These are phyloP conservation scores for Balakata baccata DNA, from an alignment of 345 rosid species.

Conservation along the genomic window DNA sequence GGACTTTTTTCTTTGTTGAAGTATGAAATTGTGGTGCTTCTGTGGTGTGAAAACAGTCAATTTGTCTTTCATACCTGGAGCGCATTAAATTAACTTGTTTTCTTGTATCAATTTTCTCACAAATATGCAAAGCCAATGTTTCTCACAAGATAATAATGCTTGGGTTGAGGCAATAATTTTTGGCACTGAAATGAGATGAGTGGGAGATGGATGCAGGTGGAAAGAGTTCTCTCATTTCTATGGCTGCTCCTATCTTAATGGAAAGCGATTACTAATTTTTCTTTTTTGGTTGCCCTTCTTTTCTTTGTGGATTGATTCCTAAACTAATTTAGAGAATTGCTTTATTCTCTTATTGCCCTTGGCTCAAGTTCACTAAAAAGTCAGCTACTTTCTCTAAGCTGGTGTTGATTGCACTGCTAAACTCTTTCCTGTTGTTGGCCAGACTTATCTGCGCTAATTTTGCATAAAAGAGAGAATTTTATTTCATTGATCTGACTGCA, in stretches of 20 bases:
- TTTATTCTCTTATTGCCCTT: no score
- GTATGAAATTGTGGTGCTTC: not conserved
- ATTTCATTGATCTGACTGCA: conserved; percentile 1
- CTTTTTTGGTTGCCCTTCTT: no score
- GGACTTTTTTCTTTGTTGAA: not conserved
- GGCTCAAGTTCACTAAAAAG: not conserved
- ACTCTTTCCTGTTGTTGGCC: not conserved
- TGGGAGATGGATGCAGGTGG: no score
- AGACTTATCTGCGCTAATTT: not conserved
- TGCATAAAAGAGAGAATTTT: not conserved
- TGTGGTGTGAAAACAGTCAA: not conserved
- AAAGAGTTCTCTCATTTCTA: no score
- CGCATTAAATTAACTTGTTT: not conserved
- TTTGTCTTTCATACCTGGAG: not conserved
- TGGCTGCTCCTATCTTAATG: no score
- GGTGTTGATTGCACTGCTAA: not conserved
- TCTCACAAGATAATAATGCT: not conserved
- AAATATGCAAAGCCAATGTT: not conserved
- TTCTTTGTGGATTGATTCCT: no score
- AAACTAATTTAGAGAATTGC: no score
- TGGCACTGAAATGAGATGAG: no score
- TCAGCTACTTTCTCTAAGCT: not conserved
- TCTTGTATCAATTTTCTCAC: not conserved
- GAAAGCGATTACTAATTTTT: no score
- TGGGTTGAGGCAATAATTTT: not conserved